Evolutionary conservation across 2,329 filamentous ascomycete species (phyloP).

Genomic region (Hymenoscyphus fructigenus): DNA sequence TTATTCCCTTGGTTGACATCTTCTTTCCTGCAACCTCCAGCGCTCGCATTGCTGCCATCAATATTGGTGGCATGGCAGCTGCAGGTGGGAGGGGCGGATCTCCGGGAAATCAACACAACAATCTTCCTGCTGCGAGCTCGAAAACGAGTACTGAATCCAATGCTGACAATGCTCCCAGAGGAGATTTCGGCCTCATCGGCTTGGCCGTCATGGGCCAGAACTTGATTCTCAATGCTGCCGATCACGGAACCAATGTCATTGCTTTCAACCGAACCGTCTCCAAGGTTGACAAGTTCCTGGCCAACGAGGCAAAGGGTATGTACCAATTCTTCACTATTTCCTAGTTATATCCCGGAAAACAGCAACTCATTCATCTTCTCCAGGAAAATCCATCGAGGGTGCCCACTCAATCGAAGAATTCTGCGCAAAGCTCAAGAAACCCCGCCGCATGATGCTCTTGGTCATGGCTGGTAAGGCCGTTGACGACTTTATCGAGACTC

Average conservation of each 20-base stretch:
- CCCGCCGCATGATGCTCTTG: constrained; percentile 95
- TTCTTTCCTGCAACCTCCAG: constrained; percentile 45
- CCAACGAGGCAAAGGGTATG: constrained; percentile 81
- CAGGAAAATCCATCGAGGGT: constrained; percentile 89
- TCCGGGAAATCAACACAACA: constrained; percentile 32
- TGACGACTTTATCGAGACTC: constrained; percentile 97
- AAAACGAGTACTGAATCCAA: constrained; percentile 9
- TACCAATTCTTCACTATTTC: neutral
- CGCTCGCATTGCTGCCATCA: constrained; percentile 72
- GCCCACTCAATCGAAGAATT: constrained; percentile 95
- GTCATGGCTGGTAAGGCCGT: constrained; percentile 98
- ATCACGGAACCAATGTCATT: constrained; percentile 93
- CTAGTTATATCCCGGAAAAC: neutral
- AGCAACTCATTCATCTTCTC: constrained; percentile 14
- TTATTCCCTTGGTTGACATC: neutral
- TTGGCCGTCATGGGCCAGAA: constrained; percentile 90
- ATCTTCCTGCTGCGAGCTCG: neutral
- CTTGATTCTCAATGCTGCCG: constrained; percentile 85
- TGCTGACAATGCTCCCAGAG: constrained; percentile 38
- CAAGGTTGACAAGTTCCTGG: constrained; percentile 95
- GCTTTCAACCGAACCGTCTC: constrained; percentile 98
- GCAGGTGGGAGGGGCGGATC: constrained; percentile 39
- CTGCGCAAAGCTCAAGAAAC: constrained; percentile 92
- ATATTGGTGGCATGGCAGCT: constrained; percentile 58
- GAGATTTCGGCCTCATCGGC: constrained; percentile 88